Evolutionary conservation across 371 early-diverging fungal species (phyloP).

Genomic region (Amoeboaphelidium occidentale): DNA sequence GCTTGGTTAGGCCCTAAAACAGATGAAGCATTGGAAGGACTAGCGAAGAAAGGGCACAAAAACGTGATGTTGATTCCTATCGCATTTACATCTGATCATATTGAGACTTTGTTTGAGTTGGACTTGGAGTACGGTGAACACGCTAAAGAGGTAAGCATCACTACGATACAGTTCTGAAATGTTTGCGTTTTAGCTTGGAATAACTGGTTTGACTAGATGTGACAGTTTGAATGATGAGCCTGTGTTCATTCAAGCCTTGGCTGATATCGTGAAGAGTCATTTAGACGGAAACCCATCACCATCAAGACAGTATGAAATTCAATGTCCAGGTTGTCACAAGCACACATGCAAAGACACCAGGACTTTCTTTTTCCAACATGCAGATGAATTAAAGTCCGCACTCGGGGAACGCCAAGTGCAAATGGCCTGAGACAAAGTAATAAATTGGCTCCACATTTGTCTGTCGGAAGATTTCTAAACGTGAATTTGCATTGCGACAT

Average conservation of each 20-base stretch:
- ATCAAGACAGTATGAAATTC: conserved; percentile 38
- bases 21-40: conserved; percentile 40
- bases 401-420: too few species aligned
- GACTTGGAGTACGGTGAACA: conserved; percentile 68
- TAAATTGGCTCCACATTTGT: too few species aligned
- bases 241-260: conserved; percentile 62
- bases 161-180: conserved; percentile 5
- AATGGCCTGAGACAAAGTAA: too few species aligned
- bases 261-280: conserved; percentile 56
- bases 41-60: conserved; percentile 30
- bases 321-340: conserved; percentile 57
- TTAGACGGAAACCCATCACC: conserved; percentile 23
- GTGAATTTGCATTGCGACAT: too few species aligned
- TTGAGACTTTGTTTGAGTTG: conserved; percentile 85
- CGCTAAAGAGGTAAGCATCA: conserved; percentile 39
- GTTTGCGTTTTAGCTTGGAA: conserved; percentile 27
- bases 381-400: too few species aligned
- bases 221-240: conserved; percentile 77
- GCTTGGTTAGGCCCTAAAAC: conserved; percentile 86
- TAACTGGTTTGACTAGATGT: conserved; percentile 54
- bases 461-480: too few species aligned
- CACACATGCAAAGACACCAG: conserved; percentile 39
- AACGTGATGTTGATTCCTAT: conserved; percentile 66
- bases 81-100: conserved; percentile 86
- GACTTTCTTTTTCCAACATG: conserved; percentile 19